These are phyloP conservation scores for Castanospermum australe DNA, from an alignment of 306 rosid genomes.

Conservation along the genomic window DNA sequence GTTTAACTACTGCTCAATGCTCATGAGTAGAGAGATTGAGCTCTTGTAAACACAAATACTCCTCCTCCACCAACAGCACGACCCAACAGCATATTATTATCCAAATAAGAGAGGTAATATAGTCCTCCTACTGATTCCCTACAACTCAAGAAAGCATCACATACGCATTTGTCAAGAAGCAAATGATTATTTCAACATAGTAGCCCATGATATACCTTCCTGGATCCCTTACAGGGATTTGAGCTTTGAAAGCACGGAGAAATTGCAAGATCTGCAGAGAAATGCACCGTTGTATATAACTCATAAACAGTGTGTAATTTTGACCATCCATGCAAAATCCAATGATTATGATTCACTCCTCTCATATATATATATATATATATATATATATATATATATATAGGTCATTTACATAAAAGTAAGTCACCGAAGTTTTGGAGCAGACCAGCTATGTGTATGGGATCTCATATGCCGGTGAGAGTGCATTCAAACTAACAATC, in stretches of 20 bases:
- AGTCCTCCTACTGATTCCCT: constrained; percentile 82
- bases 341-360: no score
- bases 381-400: no score
- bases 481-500: not conserved
- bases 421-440: not conserved
- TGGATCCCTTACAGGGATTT: constrained; percentile 69
- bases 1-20: not conserved
- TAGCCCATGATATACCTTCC: constrained; percentile 55
- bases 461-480: not conserved
- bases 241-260: constrained; percentile 68
- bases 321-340: no score
- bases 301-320: no score
- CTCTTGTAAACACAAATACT: constrained; percentile 79
- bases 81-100: constrained; percentile 86
- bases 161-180: not conserved
- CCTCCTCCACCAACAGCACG: constrained; percentile 97
- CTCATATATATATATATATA: no score
- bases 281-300: not conserved
- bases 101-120: constrained; percentile 88
- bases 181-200: not conserved
- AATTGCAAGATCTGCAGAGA: constrained; percentile 74
- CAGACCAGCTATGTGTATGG: not conserved
- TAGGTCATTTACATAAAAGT: not conserved
- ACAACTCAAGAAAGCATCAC: constrained; percentile 16
- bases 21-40: constrained; percentile 62